Evolutionary conservation across 2,329 filamentous ascomycete genomes (phyloP), one percentile per base, ranked within the genome.

Genomic region (Aspergillus flavus): DNA sequence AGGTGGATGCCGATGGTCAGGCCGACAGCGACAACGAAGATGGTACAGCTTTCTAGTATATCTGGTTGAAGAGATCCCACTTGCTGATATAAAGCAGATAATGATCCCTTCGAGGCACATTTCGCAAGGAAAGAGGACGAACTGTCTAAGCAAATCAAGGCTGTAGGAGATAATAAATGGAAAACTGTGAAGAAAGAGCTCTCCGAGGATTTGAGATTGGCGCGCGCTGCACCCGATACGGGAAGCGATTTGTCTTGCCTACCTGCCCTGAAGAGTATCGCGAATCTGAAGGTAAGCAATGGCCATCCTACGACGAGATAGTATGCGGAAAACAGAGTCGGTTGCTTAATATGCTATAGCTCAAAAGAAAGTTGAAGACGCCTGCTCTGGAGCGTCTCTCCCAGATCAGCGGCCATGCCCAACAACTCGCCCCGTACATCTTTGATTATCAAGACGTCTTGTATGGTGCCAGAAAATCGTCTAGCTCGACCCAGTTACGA

Each of bases 381-480:
- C 79, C 82, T 11, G 84, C 87, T 28, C 75, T 76, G 21, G 83
- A 85, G 57, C 81, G 86, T 68, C 79, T 87, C 53, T 77, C 85
- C 3, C 79, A 79, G 4, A 87, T 96, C 62, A 83, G 87, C 60
- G 78, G 83, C 0, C 75, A 89, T 0, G 88, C 93, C 71, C 85
- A 89, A 69, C 82, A 84, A 1, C 72, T 97, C 43, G 87, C 90
- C 2, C 86, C 90, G 0, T 83, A 90, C 11, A 82, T 97, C 1
- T 97, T 96, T 76, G 87, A 88, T 68, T 97, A 98, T 73, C 86
- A 87, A 60, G 94, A 98, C 73, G 70, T 96, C 1, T 79, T 97
- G 1, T 91, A 91, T 72, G 92, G 90, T 61, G 87, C 88, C 58
- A 86, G 94, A 50, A 92, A 86, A 0, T 78, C 89, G 1, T 80